Evolutionary conservation across 495 filamentous ascomycete genomes (phyloP).

Genomic region (Lepidopterella palustris): DNA sequence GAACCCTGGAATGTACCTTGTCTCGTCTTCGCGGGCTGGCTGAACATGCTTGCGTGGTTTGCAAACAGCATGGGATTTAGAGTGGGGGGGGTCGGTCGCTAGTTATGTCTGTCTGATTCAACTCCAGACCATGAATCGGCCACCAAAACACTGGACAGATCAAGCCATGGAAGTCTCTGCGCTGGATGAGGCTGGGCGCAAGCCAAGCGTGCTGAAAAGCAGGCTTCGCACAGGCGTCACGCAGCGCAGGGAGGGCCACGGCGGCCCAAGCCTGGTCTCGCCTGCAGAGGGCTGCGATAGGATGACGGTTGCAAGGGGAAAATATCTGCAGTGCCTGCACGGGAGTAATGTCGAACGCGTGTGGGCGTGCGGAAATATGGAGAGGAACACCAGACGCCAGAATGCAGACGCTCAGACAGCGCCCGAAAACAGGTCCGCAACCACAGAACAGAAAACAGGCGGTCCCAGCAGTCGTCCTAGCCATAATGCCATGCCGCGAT

Average conservation of each 20-base stretch:
- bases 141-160: neutral
- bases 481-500: conserved; percentile 22
- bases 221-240: neutral
- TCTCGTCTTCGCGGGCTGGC: conserved; percentile 1
- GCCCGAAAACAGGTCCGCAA: neutral
- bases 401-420: neutral
- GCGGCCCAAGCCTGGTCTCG: neutral
- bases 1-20: neutral
- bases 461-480: conserved; percentile 1
- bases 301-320: neutral
- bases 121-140: conserved; percentile 2
- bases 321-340: too few relatives aligned
- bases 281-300: neutral
- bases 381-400: too few relatives aligned
- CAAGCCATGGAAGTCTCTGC: neutral
- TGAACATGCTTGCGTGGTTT: neutral
- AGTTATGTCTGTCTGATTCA: conserved; percentile 1
- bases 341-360: too few relatives aligned
- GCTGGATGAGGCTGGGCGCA: neutral
- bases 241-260: neutral
- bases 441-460: neutral
- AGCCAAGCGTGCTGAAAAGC: conserved; percentile 1
- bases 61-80: neutral
- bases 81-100: neutral
- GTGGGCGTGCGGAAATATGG: too few relatives aligned